Evolutionary conservation across 371 early-diverging fungal species (phyloP).

Genomic region (Nematocida displodere): DNA sequence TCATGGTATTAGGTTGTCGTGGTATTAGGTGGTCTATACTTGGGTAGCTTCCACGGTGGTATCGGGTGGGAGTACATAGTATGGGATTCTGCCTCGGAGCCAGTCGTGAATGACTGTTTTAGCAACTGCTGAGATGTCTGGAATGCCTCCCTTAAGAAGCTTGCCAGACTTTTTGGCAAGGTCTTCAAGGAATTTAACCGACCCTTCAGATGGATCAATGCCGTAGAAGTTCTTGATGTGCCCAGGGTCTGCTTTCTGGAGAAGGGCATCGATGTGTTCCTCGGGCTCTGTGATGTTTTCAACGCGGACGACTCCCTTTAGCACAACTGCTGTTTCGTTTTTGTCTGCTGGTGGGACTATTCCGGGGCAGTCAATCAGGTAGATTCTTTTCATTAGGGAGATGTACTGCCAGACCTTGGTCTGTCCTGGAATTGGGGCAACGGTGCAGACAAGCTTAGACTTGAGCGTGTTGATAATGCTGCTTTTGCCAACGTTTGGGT

Average conservation of each 20-base stretch:
- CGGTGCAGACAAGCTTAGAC: conserved; percentile 87
- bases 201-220: conserved; percentile 68
- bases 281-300: conserved; percentile 87
- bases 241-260: conserved; percentile 69
- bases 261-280: conserved; percentile 77
- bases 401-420: conserved; percentile 99
- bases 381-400: conserved; percentile 91
- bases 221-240: conserved; percentile 45
- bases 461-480: conserved; percentile 95
- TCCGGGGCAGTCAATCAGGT: conserved; percentile 97
- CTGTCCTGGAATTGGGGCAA: conserved; percentile 97
- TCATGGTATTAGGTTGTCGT: too few relatives aligned
- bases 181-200: conserved; percentile 78
- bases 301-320: conserved; percentile 91
- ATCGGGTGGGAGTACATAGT: conserved; percentile 77
- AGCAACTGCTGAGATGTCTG: conserved; percentile 80
- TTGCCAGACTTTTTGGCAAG: conserved; percentile 80
- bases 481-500: conserved; percentile 72
- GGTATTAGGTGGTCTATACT: too few relatives aligned
- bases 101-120: conserved; percentile 96
- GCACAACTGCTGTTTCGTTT: conserved; percentile 67
- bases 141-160: conserved; percentile 87
- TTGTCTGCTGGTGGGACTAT: conserved; percentile 88
- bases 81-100: conserved; percentile 93
- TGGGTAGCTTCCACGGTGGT: too few relatives aligned